Conservation (phyloP, 2,329 filamentous ascomycete genomes). For the Fusarium zealandicum region DNA sequence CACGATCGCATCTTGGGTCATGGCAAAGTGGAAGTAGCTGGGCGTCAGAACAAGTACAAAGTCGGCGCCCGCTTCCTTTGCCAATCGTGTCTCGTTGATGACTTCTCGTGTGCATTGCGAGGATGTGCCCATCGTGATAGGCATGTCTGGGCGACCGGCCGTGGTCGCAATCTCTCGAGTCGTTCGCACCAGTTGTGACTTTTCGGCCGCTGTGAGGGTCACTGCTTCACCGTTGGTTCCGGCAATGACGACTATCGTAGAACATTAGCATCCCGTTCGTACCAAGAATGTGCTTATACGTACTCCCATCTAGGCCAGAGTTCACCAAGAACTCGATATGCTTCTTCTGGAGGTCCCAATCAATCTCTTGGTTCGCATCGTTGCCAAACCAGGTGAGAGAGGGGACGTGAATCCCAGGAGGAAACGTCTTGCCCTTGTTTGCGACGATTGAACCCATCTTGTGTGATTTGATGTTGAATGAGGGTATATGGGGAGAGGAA, state of each 20-base stretch:
- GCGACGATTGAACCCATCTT: conserved; percentile 42
- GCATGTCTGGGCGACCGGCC: conserved; percentile 62
- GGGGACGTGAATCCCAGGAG: conserved; percentile 64
- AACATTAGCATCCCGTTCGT: conserved; percentile 14
- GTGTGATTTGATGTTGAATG: neutral
- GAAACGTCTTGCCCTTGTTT: conserved; percentile 46
- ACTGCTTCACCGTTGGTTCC: conserved; percentile 79
- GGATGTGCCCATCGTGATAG: conserved; percentile 72
- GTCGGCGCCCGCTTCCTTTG: conserved; percentile 69
- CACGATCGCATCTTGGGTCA: conserved; percentile 65
- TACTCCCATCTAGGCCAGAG: conserved; percentile 60
- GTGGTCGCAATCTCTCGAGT: conserved; percentile 67
- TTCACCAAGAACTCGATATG: conserved; percentile 62
- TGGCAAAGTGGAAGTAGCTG: conserved; percentile 73
- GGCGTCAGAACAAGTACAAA: conserved; percentile 73
- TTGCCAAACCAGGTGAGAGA: conserved; percentile 62
- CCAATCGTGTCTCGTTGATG: conserved; percentile 69
- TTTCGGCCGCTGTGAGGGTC: conserved; percentile 70
- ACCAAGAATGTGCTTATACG: neutral
- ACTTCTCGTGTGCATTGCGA: conserved; percentile 72
- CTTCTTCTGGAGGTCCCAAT: conserved; percentile 61
- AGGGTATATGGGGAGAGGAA: neutral
- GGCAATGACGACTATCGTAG: conserved; percentile 64
- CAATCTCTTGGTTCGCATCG: conserved; percentile 58
- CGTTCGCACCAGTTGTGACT: conserved; percentile 64